Base-by-base conservation (phyloP, 331 rosid genomes). In the Quercus lobata region DNA sequence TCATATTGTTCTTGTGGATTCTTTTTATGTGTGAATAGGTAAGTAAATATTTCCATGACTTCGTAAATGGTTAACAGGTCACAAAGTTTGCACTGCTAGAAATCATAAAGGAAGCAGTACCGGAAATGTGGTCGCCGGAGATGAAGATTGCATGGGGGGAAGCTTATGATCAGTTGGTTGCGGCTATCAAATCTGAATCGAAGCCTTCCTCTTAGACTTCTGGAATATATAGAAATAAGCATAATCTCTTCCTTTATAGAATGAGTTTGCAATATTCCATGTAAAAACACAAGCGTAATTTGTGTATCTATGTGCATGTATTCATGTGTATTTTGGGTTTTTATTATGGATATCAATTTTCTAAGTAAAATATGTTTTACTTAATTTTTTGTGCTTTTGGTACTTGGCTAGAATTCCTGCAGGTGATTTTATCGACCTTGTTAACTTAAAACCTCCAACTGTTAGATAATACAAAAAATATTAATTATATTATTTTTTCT, bases 111-210 rank as follows among this genome's bases (percentile, higher is more conserved):
- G 95, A 85, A 72, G 95, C 95, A 68, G 88, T 94, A 0, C 92
- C 93, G n/a, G 96, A 94, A 56, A 86, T 88, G 86, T 94, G 98
- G 98, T 90, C 92, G n/a, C 62, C 78, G 4, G 92, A 81, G 54
- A 85, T 90, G 97, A 88, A 87, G 81, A 77, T 80, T 74, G 98
- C 98, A 24, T 92, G 97, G 97, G 94, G 78, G 76, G 88, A 83
- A 79, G 98, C 97, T 80, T 89, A 88, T 83, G 97, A 92, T 79
- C 94, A 91, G 74, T 75, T 92, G 73, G 97, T 86, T 15, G 84
- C 84, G 35, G 96, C 98, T 76, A 91, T 90, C 80, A 94, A 92
- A 84, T 35, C 89, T 11, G 92, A 94, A 80, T 91, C 86, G 98
- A 92, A 92, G 75, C 76, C 87, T 37, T 80, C 91, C 9, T 14